phyloP scores from a whole-genome alignment of 1,139 yeast genomes.

The Lodderomyces metapsilosis region DNA sequence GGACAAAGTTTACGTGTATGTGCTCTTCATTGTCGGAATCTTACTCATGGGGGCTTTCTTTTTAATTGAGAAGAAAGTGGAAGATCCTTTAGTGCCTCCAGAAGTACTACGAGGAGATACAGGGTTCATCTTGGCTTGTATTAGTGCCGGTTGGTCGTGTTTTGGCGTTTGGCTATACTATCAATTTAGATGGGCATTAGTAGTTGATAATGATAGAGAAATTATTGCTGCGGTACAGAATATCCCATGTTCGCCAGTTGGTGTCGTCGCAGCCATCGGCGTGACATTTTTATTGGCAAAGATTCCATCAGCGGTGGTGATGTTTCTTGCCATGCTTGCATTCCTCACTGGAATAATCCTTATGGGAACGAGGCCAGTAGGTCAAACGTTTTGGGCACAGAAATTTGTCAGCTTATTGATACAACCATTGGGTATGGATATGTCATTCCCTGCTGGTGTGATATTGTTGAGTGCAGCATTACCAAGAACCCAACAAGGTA shows the following conservation, averaged over 20 bases:
- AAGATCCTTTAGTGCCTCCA: slow-evolving; percentile 49
- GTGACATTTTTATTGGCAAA: slow-evolving; percentile 39
- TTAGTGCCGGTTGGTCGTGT: slow-evolving; percentile 59
- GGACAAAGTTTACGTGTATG: slow-evolving; percentile 48
- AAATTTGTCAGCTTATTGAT: slow-evolving; percentile 47
- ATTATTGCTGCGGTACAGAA: slow-evolving; percentile 39
- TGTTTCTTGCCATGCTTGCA: slow-evolving; percentile 44
- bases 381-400: slow-evolving; percentile 54
- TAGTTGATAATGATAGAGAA: slow-evolving; percentile 30
- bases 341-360: slow-evolving; percentile 42
- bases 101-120: slow-evolving; percentile 41
- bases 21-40: slow-evolving; percentile 50
- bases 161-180: slow-evolving; percentile 61
- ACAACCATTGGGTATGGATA: slow-evolving; percentile 63
- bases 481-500: slow-evolving; percentile 57
- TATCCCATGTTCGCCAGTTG: slow-evolving; percentile 40
- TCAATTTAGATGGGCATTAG: slow-evolving; percentile 33
- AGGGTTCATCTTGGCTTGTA: slow-evolving; percentile 46
- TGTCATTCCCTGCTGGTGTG: slow-evolving; percentile 63
- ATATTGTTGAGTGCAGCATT: slow-evolving; percentile 50
- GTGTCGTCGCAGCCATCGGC: slow-evolving; percentile 45
- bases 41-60: slow-evolving; percentile 34
- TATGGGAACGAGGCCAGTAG: slow-evolving; percentile 44
- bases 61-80: slow-evolving; percentile 31
- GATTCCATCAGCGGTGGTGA: slow-evolving; percentile 40